Conservation (phyloP, 2,329 filamentous ascomycete genomes). For the Stemphylium beticola region DNA sequence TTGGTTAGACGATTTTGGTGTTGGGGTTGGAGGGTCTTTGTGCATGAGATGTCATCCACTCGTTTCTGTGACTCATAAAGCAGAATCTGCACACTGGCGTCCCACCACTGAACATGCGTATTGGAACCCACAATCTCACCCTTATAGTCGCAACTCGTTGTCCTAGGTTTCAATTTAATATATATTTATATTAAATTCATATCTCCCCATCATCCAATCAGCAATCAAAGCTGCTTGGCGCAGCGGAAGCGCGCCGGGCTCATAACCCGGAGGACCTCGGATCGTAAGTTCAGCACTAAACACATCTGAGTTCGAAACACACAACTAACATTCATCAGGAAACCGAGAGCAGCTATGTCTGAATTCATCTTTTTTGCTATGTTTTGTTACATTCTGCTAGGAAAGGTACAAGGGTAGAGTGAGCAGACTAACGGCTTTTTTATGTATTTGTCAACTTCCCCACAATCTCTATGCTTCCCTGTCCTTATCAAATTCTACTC, state of each 20-base stretch:
- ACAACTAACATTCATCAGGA: slow-evolving; percentile 1
- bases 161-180: background rate
- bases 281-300: slow-evolving; percentile 9
- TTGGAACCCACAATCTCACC: no score
- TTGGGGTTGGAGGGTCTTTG: background rate
- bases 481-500: no score
- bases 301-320: no score
- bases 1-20: background rate
- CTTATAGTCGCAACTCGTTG: no score
- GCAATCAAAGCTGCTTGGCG: slow-evolving; percentile 38
- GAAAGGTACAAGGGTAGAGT: no score
- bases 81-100: no score
- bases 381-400: background rate
- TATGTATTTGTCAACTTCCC: no score
- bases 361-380: slow-evolving; percentile 8
- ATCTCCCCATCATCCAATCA: slow-evolving; percentile 11
- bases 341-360: slow-evolving; percentile 30
- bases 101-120: no score
- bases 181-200: background rate
- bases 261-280: slow-evolving; percentile 45
- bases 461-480: no score
- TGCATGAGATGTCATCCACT: no score
- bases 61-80: no score
- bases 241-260: slow-evolving; percentile 48
- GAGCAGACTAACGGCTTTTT: no score